Base-by-base conservation (phyloP, 768 basidiomycete species). In the Mycena rebaudengoi region DNA sequence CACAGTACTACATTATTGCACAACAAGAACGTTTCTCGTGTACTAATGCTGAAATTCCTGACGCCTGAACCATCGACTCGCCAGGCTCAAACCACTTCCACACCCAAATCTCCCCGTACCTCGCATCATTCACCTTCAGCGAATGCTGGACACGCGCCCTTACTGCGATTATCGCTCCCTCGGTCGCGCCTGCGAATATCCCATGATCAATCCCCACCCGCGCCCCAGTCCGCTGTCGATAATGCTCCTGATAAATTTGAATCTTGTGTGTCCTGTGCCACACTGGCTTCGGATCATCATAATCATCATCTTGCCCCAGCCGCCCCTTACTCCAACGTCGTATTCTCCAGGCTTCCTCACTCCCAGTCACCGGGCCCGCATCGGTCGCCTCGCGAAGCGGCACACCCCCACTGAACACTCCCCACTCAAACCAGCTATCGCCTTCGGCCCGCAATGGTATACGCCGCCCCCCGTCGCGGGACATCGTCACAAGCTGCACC, bases 11-110 rank as follows among this genome's bases (percentile, higher is more conserved):
- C n/a, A n/a, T n/a, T n/a, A n/a, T n/a, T n/a, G n/a, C n/a, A n/a
- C n/a, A n/a, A n/a, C n/a, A n/a, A n/a, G n/a, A n/a, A n/a, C n/a
- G n/a, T n/a, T n/a, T n/a, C n/a, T n/a, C n/a, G n/a, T n/a, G n/a
- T n/a, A n/a, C n/a, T n/a, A n/a, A n/a, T n/a, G n/a, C n/a, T n/a
- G n/a, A n/a, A n/a, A n/a, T n/a, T n/a, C n/a, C n/a, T n/a, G n/a
- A n/a, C n/a, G n/a, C n/a, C n/a, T n/a, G n/a, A n/a, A n/a, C n/a
- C n/a, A n/a, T n/a, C n/a, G n/a, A n/a, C n/a, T n/a, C n/a, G n/a
- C n/a, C 60, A 23, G 60, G 52, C 52, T 54, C 60, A 20, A 62
- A 62, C 60, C 60, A 62, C 28, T 55, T 62, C 60, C 52, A 62
- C 0, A 62, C 44, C 35, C 45, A 28, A 40, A 54, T 50, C 23